Conservation (phyloP, 768 basidiomycete species). For the Boletus rubropictus region DNA sequence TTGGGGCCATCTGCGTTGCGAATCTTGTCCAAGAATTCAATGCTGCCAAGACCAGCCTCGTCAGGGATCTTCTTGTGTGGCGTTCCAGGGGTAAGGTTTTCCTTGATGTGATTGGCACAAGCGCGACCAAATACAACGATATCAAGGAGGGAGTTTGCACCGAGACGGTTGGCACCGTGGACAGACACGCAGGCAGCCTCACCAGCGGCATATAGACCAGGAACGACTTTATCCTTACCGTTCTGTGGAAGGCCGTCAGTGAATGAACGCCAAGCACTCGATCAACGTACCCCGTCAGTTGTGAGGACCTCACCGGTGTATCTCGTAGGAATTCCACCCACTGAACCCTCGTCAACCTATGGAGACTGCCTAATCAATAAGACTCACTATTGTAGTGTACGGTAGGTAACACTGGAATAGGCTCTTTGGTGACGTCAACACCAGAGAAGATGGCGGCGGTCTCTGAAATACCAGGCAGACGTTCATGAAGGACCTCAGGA, state of each 20-base stretch:
- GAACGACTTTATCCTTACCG: conserved; percentile 91
- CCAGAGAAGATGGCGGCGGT: conserved; percentile 98
- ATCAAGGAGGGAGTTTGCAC: conserved; percentile 97
- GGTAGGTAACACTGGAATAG: conserved; percentile 96
- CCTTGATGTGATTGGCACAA: conserved; percentile 96
- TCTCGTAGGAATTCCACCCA: conserved; percentile 99
- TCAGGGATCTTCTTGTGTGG: conserved; percentile 85
- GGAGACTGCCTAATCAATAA: not conserved
- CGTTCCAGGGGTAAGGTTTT: conserved; percentile 82
- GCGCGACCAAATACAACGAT: conserved; percentile 99
- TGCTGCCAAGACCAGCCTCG: conserved; percentile 76
- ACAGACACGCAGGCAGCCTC: conserved; percentile 99
- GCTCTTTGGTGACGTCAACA: conserved; percentile 99
- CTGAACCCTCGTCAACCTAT: conserved; percentile 35
- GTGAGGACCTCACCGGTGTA: conserved; percentile 98
- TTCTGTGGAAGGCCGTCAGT: conserved; percentile 33
- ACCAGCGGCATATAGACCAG: conserved; percentile 96
- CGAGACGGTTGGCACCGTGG: conserved; percentile 98
- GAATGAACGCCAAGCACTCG: not conserved
- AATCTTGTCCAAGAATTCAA: conserved; percentile 86
- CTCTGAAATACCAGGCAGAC: conserved; percentile 98
- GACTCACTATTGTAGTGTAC: conserved; percentile 96
- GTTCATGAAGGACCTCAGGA: conserved; percentile 90
- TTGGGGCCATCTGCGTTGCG: conserved; percentile 77
- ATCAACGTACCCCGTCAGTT: conserved; percentile 49